Evolutionary conservation across 140 eudicot genomes (phyloP), one percentile per base, ranked within the genome.

Genomic region (Stevia rebaudiana): DNA sequence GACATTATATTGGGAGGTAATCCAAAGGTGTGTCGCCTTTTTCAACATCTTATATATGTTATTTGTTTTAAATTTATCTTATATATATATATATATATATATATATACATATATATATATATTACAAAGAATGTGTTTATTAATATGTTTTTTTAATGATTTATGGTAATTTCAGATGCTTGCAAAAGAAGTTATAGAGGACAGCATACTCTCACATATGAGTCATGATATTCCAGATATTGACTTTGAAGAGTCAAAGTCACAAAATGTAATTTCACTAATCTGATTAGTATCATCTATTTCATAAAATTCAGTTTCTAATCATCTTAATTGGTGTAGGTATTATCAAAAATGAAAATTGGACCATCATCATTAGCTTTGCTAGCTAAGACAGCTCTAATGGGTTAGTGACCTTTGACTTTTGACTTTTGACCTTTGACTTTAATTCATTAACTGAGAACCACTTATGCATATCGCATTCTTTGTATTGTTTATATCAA

Each of bases 1-100:
- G 99, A 94, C 76, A 94, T 94, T 59, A 94, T 94, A 37, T 75
- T 94, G 18, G 99, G 99, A 70, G 99, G 99, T 76, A 94, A 94
- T 72, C 99, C 99, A 21, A 88, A 85, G 91, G 99, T 81, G 72
- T 36, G 73, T 78, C 24, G 39, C 16, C 50, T 59, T 69, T 23
- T 28, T 39, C 44, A 17, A 13, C 66, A 30, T 43, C 58, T 49
- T 59, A 22, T 17, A 16, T 16, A 64, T 64, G 59, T 0, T 22
- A 56, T 21, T 13, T 63, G 39, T 10, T 57, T 13, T 15, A 52
- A 19, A 15, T n/a, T n/a, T n/a, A n/a, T n/a, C n/a, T n/a, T n/a
- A n/a, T n/a, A n/a, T n/a, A n/a, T n/a, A n/a, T n/a, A n/a, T n/a
- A n/a, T n/a, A n/a, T n/a, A n/a, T n/a, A n/a, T n/a, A n/a, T n/a